Evolutionary conservation across 2,329 filamentous ascomycete genomes (phyloP), one percentile per base, ranked within the genome.

Genomic region (Arthrobotrys sinensis): DNA sequence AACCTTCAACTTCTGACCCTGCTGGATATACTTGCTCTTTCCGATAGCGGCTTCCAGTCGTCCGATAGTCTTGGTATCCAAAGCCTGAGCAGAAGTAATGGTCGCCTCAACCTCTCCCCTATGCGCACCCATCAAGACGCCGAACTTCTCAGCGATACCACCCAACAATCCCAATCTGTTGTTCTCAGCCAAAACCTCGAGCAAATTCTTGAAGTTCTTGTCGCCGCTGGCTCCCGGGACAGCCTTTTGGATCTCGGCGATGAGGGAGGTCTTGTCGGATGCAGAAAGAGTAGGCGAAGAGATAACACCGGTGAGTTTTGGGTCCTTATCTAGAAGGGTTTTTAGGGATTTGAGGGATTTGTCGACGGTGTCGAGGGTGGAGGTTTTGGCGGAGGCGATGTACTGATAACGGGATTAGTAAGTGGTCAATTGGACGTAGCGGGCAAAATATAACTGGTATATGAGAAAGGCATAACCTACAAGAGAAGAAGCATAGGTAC

Each of bases 1-100:
- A 83, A 98, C 92, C 91, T 97, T 98, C 86, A 98, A 90, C 89
- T 97, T 98, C 91, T 97, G 94, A 88, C 94, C 94, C 85, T 92
- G 89, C 84, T 91, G 91, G 82, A 94, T 90, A 87, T 94, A 96
- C 85, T 91, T 86, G 80, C 94, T 97, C 90, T 97, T 98, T 87
- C 91, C 85, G 83, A 98, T 91, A 82, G 94, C 94, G 82, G 87
- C 87, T 89, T 99, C 94, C 82, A 99, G 90, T 84, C 96, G 92
- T 85, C 86, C 88, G 83, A 99, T 89, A 80, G 92, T 94, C 89
- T 91, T 94, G 88, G 87, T 89, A 86, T 99, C 96, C 84, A 99
- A 79, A 90, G 96, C 93, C 88, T 92, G 88, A 85, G 96, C 96
- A 85, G 92, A 96, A 83, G 92, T 97, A 83, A 99, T 92, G 81